Percentiles rank a stretch among this genome's conserved stretches.
phyloP scores from a whole-genome alignment of 2,329 filamentous ascomycete species.

The Stagonosporopsis rhizophila region DNA sequence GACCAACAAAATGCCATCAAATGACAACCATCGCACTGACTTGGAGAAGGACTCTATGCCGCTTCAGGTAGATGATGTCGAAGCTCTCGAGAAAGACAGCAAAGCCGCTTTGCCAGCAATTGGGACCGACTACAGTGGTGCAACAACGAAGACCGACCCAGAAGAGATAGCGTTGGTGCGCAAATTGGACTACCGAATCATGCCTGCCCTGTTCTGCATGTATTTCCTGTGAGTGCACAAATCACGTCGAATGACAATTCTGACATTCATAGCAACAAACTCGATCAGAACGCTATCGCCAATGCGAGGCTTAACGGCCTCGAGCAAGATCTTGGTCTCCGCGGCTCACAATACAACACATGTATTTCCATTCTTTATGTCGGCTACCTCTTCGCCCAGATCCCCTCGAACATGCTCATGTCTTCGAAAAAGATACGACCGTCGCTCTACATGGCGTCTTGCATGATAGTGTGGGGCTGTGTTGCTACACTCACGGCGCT shows the following conservation, averaged over 20 bases:
- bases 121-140: slow-evolving; percentile 32
- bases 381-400: slow-evolving; percentile 37
- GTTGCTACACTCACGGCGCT: slow-evolving; percentile 39
- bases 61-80: slow-evolving; percentile 30
- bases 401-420: slow-evolving; percentile 56
- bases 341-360: slow-evolving; percentile 39
- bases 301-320: slow-evolving; percentile 68
- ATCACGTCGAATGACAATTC: neutral
- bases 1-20: slow-evolving; percentile 18
- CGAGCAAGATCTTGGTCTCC: slow-evolving; percentile 56
- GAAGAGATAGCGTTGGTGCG: slow-evolving; percentile 36
- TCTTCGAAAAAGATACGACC: slow-evolving; percentile 40
- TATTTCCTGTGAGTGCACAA: slow-evolving; percentile 44
- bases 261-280: slow-evolving; percentile 35
- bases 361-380: slow-evolving; percentile 50
- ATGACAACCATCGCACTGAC: slow-evolving; percentile 8
- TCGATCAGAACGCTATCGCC: slow-evolving; percentile 69
- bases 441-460: slow-evolving; percentile 40
- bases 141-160: slow-evolving; percentile 33
- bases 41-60: slow-evolving; percentile 25
- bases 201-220: slow-evolving; percentile 43
- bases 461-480: slow-evolving; percentile 44
- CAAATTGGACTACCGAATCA: slow-evolving; percentile 36
- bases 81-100: slow-evolving; percentile 23
- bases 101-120: slow-evolving; percentile 8